Conservation (phyloP, 768 basidiomycete genomes). For the Trametes coccinea region DNA sequence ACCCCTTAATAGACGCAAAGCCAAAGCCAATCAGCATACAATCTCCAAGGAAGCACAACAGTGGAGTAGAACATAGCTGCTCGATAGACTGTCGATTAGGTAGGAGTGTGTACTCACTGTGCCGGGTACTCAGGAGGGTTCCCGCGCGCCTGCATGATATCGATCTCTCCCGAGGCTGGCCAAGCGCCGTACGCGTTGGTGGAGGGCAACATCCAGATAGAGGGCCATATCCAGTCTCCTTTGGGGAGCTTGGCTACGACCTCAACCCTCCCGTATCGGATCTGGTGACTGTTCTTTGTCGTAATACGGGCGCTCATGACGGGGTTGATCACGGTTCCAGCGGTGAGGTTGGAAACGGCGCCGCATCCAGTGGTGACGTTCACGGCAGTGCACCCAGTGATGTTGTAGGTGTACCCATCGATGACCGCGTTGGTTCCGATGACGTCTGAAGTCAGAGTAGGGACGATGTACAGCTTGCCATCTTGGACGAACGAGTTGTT, state of each 20-base stretch:
- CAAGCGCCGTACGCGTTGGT: conserved; percentile 65
- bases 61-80: conserved; percentile 19
- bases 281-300: conserved; percentile 69
- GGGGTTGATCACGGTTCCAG: conserved; percentile 76
- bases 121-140: conserved; percentile 54
- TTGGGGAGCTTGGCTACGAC: conserved; percentile 82
- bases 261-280: conserved; percentile 83
- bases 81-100: conserved; percentile 16
- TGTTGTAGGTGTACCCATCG: conserved; percentile 75
- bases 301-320: conserved; percentile 80
- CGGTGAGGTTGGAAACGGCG: conserved; percentile 66
- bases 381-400: conserved; percentile 73
- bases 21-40: conserved; percentile 8
- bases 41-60: neutral
- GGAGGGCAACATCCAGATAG: conserved; percentile 78
- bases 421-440: conserved; percentile 55
- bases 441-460: conserved; percentile 76
- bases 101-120: conserved; percentile 30
- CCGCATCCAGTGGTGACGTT: conserved; percentile 57
- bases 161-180: conserved; percentile 74
- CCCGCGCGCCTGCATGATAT: conserved; percentile 56
- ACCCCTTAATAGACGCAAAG: conserved; percentile 31
- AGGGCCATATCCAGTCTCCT: conserved; percentile 72
- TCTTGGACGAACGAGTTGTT: conserved; percentile 77
- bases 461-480: conserved; percentile 78